A percentile compares a stretch with the other conserved stretches of the same genome.
phyloP scores from a whole-genome alignment of 2,329 filamentous ascomycete species.

The Aspergillus clavatus region DNA sequence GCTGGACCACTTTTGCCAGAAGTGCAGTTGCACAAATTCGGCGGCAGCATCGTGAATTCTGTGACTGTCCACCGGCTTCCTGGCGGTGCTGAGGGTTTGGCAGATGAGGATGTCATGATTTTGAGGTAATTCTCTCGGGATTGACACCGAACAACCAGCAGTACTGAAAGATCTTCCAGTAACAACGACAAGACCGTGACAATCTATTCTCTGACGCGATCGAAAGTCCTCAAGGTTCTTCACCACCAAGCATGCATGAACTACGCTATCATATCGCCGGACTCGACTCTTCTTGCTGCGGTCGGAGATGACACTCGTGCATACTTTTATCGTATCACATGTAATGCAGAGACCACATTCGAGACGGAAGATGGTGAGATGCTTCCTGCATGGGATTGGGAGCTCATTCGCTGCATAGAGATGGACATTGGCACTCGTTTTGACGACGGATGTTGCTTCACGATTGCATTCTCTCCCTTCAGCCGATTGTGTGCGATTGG shows the following conservation, averaged over 20 bases:
- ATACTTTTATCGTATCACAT: slow-evolving; percentile 65
- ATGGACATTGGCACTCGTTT: slow-evolving; percentile 38
- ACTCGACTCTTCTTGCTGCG: slow-evolving; percentile 72
- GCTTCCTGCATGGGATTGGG: slow-evolving; percentile 40
- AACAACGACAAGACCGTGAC: slow-evolving; percentile 92
- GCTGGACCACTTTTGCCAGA: slow-evolving; percentile 33
- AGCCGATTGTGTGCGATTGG: slow-evolving; percentile 47
- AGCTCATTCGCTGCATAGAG: slow-evolving; percentile 34
- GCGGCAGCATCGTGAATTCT: slow-evolving; percentile 62
- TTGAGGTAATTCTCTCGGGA: slow-evolving; percentile 37
- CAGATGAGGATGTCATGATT: slow-evolving; percentile 54
- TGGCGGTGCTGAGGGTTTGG: slow-evolving; percentile 35
- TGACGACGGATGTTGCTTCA: slow-evolving; percentile 45
- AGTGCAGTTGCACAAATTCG: slow-evolving; percentile 55
- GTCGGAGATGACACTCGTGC: slow-evolving; percentile 83
- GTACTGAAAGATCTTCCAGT: slow-evolving; percentile 58
- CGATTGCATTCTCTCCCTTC: slow-evolving; percentile 47
- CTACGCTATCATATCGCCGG: slow-evolving; percentile 86
- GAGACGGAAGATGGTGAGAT: slow-evolving; percentile 28
- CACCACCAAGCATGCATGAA: slow-evolving; percentile 83
- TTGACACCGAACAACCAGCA: slow-evolving; percentile 42
- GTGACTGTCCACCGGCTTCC: slow-evolving; percentile 58
- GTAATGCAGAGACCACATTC: slow-evolving; percentile 23
- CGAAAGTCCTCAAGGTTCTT: slow-evolving; percentile 64
- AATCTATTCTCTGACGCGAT: slow-evolving; percentile 69